Base-by-base conservation (phyloP, 1,284 basidiomycete genomes). In the Anthracocystis setariae region DNA sequence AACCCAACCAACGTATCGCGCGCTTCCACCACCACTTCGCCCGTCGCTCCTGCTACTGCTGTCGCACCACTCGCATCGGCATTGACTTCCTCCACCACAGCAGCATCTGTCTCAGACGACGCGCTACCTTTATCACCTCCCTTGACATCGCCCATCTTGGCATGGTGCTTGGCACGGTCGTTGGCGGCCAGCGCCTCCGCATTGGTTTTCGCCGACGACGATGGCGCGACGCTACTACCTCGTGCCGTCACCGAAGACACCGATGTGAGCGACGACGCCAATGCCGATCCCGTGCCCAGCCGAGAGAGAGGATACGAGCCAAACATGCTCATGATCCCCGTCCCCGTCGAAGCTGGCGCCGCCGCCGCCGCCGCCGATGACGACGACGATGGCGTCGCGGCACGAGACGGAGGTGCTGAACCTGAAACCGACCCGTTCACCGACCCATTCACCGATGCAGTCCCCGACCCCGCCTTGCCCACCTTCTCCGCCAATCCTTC, bases 301-400 rank as follows among this genome's bases (percentile, higher is more conserved):
- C 76, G 63, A 9, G 77, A 77, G 4, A 77, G 54, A 5, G 77
- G 77, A 27, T 79, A 77, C 18, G 64, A 55, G 23, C 68, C 68
- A 21, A 79, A 73, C 60, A 79, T 73, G 62, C 63, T 74, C 76
- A 77, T 77, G 50, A 78, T 67, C 35, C 55, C 66, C 1, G 75
- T 55, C 8, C 65, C 63, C 15, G 73, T 54, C 5, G 69, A 67
- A 2, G 60, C 52, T 10, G 69, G 62, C 3, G 54, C 62, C 13
- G n/a, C n/a, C n/a, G n/a, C 66, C 1, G 75, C 53, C 8, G 62
- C 63, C 15, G 73, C 51, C 5, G 69, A 67, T 2, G 60, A 50
- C 7, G 69, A 58, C 3, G 54, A 58, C 13, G 68, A 71, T 2
- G 67, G 67, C 8, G 67, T 70, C 12, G 61, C 53, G 9, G 67